phyloP scores from a whole-genome alignment of 1,284 basidiomycete species.

The Apiotrichum sp. region DNA sequence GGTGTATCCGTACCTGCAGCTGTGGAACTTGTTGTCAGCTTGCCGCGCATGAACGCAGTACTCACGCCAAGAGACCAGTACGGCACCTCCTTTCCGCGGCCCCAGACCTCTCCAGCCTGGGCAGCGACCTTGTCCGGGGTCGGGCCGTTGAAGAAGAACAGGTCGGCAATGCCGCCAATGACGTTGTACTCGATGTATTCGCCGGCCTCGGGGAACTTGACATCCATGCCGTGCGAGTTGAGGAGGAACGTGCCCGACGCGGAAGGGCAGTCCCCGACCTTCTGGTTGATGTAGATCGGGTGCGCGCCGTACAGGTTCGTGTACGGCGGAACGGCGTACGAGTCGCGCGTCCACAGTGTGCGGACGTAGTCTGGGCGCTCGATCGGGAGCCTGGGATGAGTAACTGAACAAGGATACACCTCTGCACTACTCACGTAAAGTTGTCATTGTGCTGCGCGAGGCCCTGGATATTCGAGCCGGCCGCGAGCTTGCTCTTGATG shows the following conservation, averaged over 20 bases:
- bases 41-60: background rate
- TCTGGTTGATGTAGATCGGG: slow-evolving; percentile 24
- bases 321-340: slow-evolving; percentile 11
- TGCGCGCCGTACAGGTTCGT: slow-evolving; percentile 33
- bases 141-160: slow-evolving; percentile 24
- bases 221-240: slow-evolving; percentile 36
- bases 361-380: slow-evolving; percentile 43
- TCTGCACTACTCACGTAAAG: slow-evolving; percentile 5
- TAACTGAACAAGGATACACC: background rate
- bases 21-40: slow-evolving; percentile 22
- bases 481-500: slow-evolving; percentile 41
- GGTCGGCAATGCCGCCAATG: slow-evolving; percentile 31
- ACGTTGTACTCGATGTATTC: slow-evolving; percentile 23
- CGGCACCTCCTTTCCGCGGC: slow-evolving; percentile 22
- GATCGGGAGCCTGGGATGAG: slow-evolving; percentile 60
- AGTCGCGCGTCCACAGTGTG: slow-evolving; percentile 31
- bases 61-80: slow-evolving; percentile 31
- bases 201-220: slow-evolving; percentile 21
- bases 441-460: slow-evolving; percentile 55
- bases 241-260: slow-evolving; percentile 48
- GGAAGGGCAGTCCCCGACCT: slow-evolving; percentile 6
- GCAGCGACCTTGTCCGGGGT: slow-evolving; percentile 13
- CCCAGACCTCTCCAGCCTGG: slow-evolving; percentile 22
- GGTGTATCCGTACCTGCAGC: slow-evolving; percentile 32
- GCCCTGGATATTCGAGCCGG: slow-evolving; percentile 65